Conservation (phyloP, 352 stramenopile genomes). For the Globisporangium canariense region DNA sequence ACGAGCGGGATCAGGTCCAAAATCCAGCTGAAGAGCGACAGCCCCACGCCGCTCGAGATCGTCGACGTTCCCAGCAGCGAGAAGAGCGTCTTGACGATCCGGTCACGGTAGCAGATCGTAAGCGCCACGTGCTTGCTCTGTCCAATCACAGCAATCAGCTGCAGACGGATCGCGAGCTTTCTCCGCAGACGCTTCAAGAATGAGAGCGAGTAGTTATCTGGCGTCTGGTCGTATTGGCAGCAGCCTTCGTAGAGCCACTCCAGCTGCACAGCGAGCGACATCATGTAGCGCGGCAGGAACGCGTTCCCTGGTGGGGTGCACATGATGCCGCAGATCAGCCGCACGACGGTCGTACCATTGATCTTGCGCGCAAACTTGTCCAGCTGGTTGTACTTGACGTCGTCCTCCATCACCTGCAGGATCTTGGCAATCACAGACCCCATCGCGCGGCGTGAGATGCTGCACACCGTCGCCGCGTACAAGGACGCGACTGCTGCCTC, state of each 20-base stretch:
- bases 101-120: conserved; percentile 81
- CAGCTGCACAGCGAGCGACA: conserved; percentile 75
- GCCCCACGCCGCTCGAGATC: conserved; percentile 46
- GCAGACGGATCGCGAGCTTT: conserved; percentile 73
- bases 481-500: conserved; percentile 72
- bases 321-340: conserved; percentile 74
- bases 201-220: conserved; percentile 8
- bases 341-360: conserved; percentile 68
- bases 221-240: conserved; percentile 40
- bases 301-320: conserved; percentile 57
- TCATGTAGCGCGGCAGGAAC: conserved; percentile 85
- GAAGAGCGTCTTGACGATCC: conserved; percentile 83
- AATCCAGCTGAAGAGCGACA: conserved; percentile 87
- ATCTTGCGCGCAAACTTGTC: conserved; percentile 63
- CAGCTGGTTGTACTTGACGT: conserved; percentile 58
- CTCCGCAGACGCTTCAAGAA: conserved; percentile 59
- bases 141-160: conserved; percentile 71
- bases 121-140: conserved; percentile 73
- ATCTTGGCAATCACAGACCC: conserved; percentile 81
- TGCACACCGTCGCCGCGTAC: conserved; percentile 79
- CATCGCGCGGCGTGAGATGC: conserved; percentile 74
- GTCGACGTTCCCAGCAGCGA: conserved; percentile 67
- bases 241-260: conserved; percentile 72
- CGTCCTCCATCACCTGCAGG: conserved; percentile 77
- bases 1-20: conserved; percentile 80